These are phyloP conservation scores for Dendrothele bispora DNA, from an alignment of 768 basidiomycete species.

Conservation along the genomic window DNA sequence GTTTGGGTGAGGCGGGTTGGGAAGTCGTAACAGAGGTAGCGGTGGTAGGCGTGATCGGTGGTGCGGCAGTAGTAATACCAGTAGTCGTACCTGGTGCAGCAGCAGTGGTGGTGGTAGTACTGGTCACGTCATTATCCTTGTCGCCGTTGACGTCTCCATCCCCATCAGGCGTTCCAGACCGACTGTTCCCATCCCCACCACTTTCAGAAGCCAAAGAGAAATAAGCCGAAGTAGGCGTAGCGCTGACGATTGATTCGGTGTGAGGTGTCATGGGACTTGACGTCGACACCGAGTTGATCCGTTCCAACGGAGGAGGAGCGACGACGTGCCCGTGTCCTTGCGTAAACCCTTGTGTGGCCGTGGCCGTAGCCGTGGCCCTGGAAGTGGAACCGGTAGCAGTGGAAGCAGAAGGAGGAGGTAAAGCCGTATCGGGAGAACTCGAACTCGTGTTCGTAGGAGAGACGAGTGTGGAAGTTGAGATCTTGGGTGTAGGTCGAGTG, in stretches of 20 bases:
- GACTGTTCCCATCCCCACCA: background rate
- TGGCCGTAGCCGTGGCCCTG: slow-evolving; percentile 4
- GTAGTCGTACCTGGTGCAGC: slow-evolving; percentile 8
- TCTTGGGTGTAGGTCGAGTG: no score
- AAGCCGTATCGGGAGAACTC: slow-evolving; percentile 26
- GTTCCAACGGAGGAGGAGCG: slow-evolving; percentile 7
- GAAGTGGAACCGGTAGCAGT: background rate
- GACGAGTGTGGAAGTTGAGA: no score
- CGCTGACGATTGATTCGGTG: slow-evolving; percentile 34
- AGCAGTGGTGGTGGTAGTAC: slow-evolving; percentile 8
- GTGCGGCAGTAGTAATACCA: slow-evolving; percentile 13
- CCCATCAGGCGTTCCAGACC: no score
- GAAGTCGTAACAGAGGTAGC: slow-evolving; percentile 23
- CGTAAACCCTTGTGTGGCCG: slow-evolving; percentile 18
- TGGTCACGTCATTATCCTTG: slow-evolving; percentile 28
- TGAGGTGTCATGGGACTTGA: slow-evolving; percentile 12
- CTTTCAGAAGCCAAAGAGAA: slow-evolving; percentile 30
- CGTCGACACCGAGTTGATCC: slow-evolving; percentile 4
- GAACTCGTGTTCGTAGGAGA: no score
- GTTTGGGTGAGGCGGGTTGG: background rate
- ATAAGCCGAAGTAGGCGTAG: slow-evolving; percentile 48
- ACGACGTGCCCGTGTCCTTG: no score
- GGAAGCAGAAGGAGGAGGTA: slow-evolving; percentile 7
- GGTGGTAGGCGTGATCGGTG: slow-evolving; percentile 9
- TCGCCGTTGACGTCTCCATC: slow-evolving; percentile 38